phyloP scores from a whole-genome alignment of 2,329 filamentous ascomycete genomes.

The Elsinoe perseae region DNA sequence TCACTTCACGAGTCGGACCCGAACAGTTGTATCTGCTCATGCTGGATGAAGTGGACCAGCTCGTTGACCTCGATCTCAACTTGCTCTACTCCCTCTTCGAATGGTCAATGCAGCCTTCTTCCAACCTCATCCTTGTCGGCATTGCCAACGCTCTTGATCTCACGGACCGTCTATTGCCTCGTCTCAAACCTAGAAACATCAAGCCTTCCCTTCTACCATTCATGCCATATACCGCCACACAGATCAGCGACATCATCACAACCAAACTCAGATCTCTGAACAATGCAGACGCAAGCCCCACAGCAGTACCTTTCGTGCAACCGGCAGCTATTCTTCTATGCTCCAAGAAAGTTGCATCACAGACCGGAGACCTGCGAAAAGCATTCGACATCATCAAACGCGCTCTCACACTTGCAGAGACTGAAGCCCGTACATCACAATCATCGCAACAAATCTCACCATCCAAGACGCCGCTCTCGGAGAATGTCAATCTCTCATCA shows the following conservation, averaged over 20 bases:
- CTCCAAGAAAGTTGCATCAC: conserved; percentile 86
- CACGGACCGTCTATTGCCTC: conserved; percentile 88
- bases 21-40: conserved; percentile 66
- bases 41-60: conserved; percentile 90
- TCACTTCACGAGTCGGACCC: conserved; percentile 52
- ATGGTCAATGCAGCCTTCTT: conserved; percentile 79
- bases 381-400: conserved; percentile 90
- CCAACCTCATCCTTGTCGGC: conserved; percentile 74
- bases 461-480: conserved; percentile 63
- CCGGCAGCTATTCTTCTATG: conserved; percentile 90
- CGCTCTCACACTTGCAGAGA: conserved; percentile 81
- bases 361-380: conserved; percentile 89
- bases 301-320: conserved; percentile 79
- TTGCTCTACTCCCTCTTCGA: conserved; percentile 92
- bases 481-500: conserved; percentile 69
- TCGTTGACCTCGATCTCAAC: conserved; percentile 80
- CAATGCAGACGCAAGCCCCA: conserved; percentile 32
- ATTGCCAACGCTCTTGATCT: conserved; percentile 95
- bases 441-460: conserved; percentile 47
- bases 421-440: conserved; percentile 69
- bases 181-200: conserved; percentile 84
- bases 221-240: conserved; percentile 78
- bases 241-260: conserved; percentile 82
- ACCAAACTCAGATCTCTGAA: conserved; percentile 70
- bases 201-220: conserved; percentile 87